A percentile compares a stretch with the other conserved stretches of the same genome.
phyloP scores from a whole-genome alignment of 2,329 filamentous ascomycete genomes.

The Cryphonectria naterciae region DNA sequence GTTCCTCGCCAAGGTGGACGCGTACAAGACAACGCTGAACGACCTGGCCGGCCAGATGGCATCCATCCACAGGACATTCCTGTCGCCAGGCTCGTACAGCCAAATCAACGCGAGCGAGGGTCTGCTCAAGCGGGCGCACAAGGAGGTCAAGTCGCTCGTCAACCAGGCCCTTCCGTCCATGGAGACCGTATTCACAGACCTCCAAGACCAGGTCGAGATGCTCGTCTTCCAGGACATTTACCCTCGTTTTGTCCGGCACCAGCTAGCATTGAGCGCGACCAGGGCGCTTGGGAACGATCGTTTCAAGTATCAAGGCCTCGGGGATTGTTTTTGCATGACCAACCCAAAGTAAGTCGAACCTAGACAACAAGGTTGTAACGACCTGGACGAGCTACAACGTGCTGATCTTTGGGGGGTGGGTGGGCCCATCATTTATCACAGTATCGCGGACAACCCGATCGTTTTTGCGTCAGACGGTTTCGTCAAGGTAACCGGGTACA shows the following conservation, averaged over 20 bases:
- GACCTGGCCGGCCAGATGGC: slow-evolving; percentile 45
- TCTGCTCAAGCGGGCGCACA: slow-evolving; percentile 37
- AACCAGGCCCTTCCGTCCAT: slow-evolving; percentile 42
- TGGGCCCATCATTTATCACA: neutral
- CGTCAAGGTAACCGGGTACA: slow-evolving; percentile 52
- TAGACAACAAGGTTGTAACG: too few species aligned
- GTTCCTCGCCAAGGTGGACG: slow-evolving; percentile 53
- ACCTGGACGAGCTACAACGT: slow-evolving; percentile 13
- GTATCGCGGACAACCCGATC: slow-evolving; percentile 52
- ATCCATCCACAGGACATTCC: slow-evolving; percentile 38
- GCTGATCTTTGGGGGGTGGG: neutral
- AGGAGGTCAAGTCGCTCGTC: slow-evolving; percentile 35
- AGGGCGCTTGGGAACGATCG: slow-evolving; percentile 36
- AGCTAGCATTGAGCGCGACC: slow-evolving; percentile 49
- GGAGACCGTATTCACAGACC: slow-evolving; percentile 45
- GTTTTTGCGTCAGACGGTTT: slow-evolving; percentile 55
- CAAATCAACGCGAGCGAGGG: slow-evolving; percentile 37
- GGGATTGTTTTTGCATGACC: slow-evolving; percentile 62
- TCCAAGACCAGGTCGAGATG: slow-evolving; percentile 46
- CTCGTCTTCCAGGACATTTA: slow-evolving; percentile 50
- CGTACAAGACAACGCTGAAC: slow-evolving; percentile 48
- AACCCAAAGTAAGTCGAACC: slow-evolving; percentile 45
- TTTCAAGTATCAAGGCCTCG: slow-evolving; percentile 56
- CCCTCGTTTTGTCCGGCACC: slow-evolving; percentile 54
- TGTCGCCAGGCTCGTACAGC: slow-evolving; percentile 29